Evolutionary conservation across 2,329 filamentous ascomycete species (phyloP).

Genomic region (Hypoxylon sp.): DNA sequence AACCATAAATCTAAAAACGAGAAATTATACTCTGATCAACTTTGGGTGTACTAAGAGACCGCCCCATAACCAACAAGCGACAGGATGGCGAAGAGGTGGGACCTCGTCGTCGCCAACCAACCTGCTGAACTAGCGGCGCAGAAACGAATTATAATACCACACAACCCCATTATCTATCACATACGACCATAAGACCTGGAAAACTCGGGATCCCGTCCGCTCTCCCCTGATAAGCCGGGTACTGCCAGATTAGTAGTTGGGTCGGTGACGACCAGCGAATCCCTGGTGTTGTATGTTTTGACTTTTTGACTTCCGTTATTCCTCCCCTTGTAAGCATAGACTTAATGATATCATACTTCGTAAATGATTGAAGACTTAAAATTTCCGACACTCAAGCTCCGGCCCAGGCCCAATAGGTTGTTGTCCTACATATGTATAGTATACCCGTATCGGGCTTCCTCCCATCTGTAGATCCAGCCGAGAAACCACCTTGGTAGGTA

Average conservation of each 20-base stretch:
- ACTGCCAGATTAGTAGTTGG: not conserved
- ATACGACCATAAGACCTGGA: slow-evolving; percentile 4
- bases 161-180: not conserved
- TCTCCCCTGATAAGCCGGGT: not conserved
- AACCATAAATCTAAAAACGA: not conserved
- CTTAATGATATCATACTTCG: no score
- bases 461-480: no score
- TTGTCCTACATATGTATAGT: no score
- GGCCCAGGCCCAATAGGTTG: no score
- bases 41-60: not conserved
- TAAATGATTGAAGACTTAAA: no score
- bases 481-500: no score
- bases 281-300: slow-evolving; percentile 1
- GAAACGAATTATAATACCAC: not conserved
- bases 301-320: not conserved
- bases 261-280: slow-evolving; percentile 5
- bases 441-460: no score
- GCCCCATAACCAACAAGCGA: not conserved
- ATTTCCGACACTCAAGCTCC: no score
- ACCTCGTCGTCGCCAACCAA: slow-evolving; percentile 1
- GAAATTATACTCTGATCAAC: not conserved
- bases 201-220: slow-evolving; percentile 1
- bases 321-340: not conserved
- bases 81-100: not conserved
- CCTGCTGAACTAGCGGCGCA: not conserved